Evolutionary conservation across 371 early-diverging fungal genomes (phyloP), one percentile per base, ranked within the genome.

Genomic region (Umbelopsis sp.): DNA sequence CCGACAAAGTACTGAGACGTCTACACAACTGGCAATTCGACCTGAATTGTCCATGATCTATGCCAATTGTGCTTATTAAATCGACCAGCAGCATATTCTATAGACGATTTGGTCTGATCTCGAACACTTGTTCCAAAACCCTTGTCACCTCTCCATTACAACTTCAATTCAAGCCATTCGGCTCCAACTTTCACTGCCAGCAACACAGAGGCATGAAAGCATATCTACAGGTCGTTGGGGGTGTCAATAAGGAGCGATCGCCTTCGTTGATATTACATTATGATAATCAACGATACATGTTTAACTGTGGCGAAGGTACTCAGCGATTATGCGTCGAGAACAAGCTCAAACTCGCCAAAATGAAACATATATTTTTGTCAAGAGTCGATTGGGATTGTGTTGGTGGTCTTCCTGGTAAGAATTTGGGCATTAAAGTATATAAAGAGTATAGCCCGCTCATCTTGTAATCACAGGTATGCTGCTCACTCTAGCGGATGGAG

Each of bases 301-400:
- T 99, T 86, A 97, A 97, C 80, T 96, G 96, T 77, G 87, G 94
- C 50, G 99, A 99, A 75, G 96, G 96, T 9, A 92, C 92, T 0
- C 99, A 99, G 79, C 86, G 98, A 25, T 75, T 95, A 18, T 89
- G 90, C 72, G 80, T 89, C 64, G 93, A 97, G 77, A 89, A 94
- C 66, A 87, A 85, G 65, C 76, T 90, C 35, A 84, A 88, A 18
- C 73, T 93, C 52, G 71, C 82, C 35, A 93, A 93, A 75, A 66
- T 94, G 35, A 80, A 87, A 41, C 86, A 88, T 35, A 79, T 98
- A 3, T 95, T 97, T 73, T 74, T 96, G 16, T 93, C 96, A 1
- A 82, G 93, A 16, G 75, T 90, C 3, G 76, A 87, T 37, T 96
- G 97, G 96, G 90, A 89, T 25, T 79, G 84, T 66, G 75, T 94